Evolutionary conservation across 495 filamentous ascomycete genomes (phyloP).

Genomic region (Pseudotulostoma volvatum): DNA sequence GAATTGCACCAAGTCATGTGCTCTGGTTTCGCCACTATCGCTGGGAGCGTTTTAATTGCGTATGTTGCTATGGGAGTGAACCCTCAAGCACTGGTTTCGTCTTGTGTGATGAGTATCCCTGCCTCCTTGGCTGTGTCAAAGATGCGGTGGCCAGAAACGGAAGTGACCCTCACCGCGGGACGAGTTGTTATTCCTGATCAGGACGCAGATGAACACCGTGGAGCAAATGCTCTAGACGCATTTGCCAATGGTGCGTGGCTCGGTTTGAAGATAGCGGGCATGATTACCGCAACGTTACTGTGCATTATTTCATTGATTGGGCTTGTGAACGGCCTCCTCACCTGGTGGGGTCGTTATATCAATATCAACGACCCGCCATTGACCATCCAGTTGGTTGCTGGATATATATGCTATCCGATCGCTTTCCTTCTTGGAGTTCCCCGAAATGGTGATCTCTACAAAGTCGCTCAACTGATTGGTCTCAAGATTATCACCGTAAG

Average conservation of each 20-base stretch:
- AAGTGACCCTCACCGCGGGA: constrained; percentile 69
- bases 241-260: constrained; percentile 81
- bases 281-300: constrained; percentile 62
- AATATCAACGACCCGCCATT: constrained; percentile 52
- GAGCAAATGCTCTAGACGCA: constrained; percentile 70
- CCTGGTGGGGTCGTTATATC: constrained; percentile 79
- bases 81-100: constrained; percentile 74
- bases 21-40: constrained; percentile 52
- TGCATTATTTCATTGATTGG: constrained; percentile 73
- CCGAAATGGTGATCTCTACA: constrained; percentile 48
- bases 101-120: constrained; percentile 78
- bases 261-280: constrained; percentile 74
- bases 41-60: constrained; percentile 61
- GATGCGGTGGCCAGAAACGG: constrained; percentile 73
- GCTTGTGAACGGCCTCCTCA: constrained; percentile 60
- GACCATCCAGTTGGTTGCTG: constrained; percentile 60
- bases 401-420: constrained; percentile 71
- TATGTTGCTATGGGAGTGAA: constrained; percentile 70
- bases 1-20: constrained; percentile 88
- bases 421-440: constrained; percentile 78
- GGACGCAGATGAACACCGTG: constrained; percentile 38
- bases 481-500: constrained; percentile 59
- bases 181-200: constrained; percentile 62
- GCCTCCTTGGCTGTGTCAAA: constrained; percentile 76
- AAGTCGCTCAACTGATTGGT: constrained; percentile 65